Conservation (phyloP, 257 asterid genomes). For the Linderniella brevidens region DNA sequence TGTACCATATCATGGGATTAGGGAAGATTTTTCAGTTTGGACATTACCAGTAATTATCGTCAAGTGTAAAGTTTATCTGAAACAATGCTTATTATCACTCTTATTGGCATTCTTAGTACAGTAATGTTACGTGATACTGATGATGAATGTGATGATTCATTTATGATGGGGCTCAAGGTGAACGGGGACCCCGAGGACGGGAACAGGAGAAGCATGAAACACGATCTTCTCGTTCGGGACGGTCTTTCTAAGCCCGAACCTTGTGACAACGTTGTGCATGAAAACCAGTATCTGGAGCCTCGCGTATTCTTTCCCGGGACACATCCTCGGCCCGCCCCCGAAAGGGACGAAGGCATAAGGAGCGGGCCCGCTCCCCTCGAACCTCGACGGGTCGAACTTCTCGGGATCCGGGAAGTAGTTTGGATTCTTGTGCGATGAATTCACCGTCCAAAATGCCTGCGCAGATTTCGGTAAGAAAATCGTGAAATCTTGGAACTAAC, state of each 20-base stretch:
- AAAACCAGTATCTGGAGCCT: constrained; percentile 38
- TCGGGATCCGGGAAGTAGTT: constrained; percentile 12
- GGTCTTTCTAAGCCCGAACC: constrained; percentile 25
- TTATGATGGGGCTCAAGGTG: constrained; percentile 13
- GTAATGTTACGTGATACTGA: too few species aligned
- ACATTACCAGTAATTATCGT: too few species aligned
- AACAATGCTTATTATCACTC: too few species aligned
- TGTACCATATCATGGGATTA: too few species aligned
- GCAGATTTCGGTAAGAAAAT: neutral
- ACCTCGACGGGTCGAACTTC: constrained; percentile 47
- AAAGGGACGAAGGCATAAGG: constrained; percentile 50
- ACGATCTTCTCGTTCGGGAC: constrained; percentile 24
- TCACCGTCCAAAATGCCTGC: constrained; percentile 53
- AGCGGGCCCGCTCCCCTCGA: constrained; percentile 35
- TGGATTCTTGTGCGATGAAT: constrained; percentile 30
- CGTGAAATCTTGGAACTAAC: too few species aligned
- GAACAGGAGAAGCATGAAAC: constrained; percentile 41
- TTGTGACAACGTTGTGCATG: constrained; percentile 23
- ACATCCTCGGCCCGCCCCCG: constrained; percentile 71
- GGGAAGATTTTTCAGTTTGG: too few species aligned
- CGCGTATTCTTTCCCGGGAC: constrained; percentile 52
- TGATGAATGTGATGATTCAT: too few species aligned
- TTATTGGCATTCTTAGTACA: too few species aligned
- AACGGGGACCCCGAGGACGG: constrained; percentile 34
- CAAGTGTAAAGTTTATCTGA: too few species aligned